Conservation (phyloP, 1,139 yeast species). For the Yamadazyma atmosphaerica region DNA sequence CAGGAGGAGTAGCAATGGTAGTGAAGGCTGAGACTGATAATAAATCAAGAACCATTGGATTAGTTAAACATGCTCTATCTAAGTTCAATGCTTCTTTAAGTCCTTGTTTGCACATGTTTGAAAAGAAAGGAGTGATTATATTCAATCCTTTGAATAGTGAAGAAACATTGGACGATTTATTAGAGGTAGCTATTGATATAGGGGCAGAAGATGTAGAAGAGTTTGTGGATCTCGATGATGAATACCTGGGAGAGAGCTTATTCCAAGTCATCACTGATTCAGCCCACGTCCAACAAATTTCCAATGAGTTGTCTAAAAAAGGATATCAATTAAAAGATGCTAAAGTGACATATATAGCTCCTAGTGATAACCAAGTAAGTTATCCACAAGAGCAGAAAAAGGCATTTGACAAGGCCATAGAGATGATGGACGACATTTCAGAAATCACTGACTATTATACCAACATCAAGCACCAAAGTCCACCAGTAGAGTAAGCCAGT, state of each 20-base stretch:
- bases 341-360: conserved; percentile 68
- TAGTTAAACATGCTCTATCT: conserved; percentile 72
- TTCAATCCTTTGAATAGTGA: conserved; percentile 41
- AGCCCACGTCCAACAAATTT: conserved; percentile 58
- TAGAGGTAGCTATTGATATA: conserved; percentile 72
- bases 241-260: conserved; percentile 40
- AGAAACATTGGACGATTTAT: conserved; percentile 57
- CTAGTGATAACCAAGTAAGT: conserved; percentile 57
- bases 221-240: conserved; percentile 40
- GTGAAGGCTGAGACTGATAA: conserved; percentile 89
- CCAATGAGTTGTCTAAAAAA: conserved; percentile 52
- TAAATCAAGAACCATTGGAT: conserved; percentile 76
- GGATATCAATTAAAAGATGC: conserved; percentile 68
- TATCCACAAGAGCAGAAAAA: conserved; percentile 53
- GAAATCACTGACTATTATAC: conserved; percentile 81
- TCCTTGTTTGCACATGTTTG: conserved; percentile 77
- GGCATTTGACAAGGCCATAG: conserved; percentile 58
- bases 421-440: conserved; percentile 67
- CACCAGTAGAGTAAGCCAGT: too few species aligned
- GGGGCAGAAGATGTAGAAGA: conserved; percentile 85
- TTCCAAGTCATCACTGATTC: conserved; percentile 57
- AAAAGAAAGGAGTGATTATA: conserved; percentile 70
- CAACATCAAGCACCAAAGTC: conserved; percentile 36
- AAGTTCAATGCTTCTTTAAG: conserved; percentile 71
- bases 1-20: conserved; percentile 85